A percentile compares a stretch with the other conserved stretches of the same genome.
Conservation (phyloP, 257 asterid genomes). For the Fraxinus quadrangulata region DNA sequence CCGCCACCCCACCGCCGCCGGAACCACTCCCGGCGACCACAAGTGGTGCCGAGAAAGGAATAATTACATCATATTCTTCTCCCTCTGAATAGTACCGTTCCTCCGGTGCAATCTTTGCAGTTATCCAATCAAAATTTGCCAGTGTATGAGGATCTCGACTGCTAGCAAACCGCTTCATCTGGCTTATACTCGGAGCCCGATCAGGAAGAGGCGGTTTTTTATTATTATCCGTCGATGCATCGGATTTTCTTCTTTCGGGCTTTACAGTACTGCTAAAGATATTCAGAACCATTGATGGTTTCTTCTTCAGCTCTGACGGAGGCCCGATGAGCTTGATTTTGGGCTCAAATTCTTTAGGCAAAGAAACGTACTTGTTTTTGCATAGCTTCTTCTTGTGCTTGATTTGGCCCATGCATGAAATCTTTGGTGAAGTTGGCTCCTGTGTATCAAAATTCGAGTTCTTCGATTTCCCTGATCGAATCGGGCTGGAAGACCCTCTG, state of each 20-base stretch:
- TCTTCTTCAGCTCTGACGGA: slow-evolving; percentile 12
- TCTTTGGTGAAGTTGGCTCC: slow-evolving; percentile 22
- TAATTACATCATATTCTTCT: slow-evolving; percentile 26
- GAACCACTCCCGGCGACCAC: slow-evolving; percentile 7
- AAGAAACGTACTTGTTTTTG: slow-evolving; percentile 5
- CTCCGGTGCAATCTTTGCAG: slow-evolving; percentile 29
- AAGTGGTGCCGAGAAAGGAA: slow-evolving; percentile 49
- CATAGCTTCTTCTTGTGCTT: slow-evolving; percentile 6
- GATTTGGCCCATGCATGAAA: slow-evolving; percentile 28
- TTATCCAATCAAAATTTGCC: slow-evolving; percentile 25
- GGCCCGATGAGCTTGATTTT: slow-evolving; percentile 29
- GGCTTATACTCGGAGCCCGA: slow-evolving; percentile 47
- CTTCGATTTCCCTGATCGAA: neutral
- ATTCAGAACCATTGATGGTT: slow-evolving; percentile 7
- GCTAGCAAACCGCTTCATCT: slow-evolving; percentile 37
- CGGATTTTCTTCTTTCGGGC: slow-evolving; percentile 36
- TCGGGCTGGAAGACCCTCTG: neutral
- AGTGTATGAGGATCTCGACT: slow-evolving; percentile 16
- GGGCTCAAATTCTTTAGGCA: slow-evolving; percentile 25
- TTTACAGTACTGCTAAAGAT: neutral
- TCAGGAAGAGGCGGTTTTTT: slow-evolving; percentile 30
- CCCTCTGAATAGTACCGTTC: slow-evolving; percentile 25
- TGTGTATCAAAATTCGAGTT: neutral
- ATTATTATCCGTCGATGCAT: slow-evolving; percentile 22
- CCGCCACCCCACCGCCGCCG: neutral